Percentiles rank a stretch among this genome's conserved stretches.
Evolutionary conservation across 441 rosid genomes (phyloP).

Genomic region (Syzygium syzygioides): DNA sequence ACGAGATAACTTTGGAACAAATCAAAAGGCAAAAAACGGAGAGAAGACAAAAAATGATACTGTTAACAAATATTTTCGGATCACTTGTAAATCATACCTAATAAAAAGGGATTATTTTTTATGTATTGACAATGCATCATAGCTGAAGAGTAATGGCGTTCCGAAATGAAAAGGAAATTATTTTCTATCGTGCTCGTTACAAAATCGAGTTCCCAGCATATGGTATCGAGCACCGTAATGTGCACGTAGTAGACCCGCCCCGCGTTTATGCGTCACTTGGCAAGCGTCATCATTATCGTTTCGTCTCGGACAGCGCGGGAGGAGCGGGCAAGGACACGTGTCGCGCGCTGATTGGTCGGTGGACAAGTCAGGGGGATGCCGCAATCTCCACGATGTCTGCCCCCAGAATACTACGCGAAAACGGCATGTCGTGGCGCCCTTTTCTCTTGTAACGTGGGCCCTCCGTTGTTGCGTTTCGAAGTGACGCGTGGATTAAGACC

Average conservation of each 20-base stretch:
- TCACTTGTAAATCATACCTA: neutral
- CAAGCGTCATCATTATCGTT: neutral
- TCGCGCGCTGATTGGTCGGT: neutral
- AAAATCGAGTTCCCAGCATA: too few relatives aligned
- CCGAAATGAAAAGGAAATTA: neutral
- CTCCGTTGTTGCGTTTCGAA: neutral
- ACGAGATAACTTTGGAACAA: too few relatives aligned
- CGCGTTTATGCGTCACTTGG: neutral
- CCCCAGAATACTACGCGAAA: neutral
- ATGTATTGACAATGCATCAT: neutral
- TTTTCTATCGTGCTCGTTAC: neutral
- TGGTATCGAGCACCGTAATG: neutral
- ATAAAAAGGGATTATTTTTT: neutral
- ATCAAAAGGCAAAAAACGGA: rapidly evolving
- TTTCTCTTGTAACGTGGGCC: neutral
- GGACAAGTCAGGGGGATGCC: neutral
- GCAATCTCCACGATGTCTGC: neutral
- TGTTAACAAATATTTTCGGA: neutral
- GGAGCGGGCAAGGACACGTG: neutral
- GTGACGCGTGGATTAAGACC: neutral
- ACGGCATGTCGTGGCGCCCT: neutral
- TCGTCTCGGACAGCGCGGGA: neutral
- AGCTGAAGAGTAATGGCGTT: neutral
- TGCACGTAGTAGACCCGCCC: neutral
- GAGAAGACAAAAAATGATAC: neutral